phyloP scores from a whole-genome alignment of 208 protist genomes.

The Leishmania aethiopica region DNA sequence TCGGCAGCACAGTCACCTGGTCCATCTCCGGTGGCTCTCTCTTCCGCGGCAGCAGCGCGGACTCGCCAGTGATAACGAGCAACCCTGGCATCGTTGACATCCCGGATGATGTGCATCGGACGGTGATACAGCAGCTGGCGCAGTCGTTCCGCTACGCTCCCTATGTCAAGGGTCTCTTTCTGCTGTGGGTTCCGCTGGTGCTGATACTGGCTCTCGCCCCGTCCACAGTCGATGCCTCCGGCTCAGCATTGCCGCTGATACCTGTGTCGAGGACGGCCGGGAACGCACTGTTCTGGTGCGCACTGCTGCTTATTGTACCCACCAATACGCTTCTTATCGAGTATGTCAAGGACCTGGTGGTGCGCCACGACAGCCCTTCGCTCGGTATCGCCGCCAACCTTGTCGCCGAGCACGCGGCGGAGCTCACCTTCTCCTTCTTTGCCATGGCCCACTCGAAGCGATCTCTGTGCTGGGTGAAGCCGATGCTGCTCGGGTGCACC shows the following conservation, averaged over 20 bases:
- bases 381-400: slow-evolving; percentile 61
- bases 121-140: slow-evolving; percentile 17
- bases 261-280: slow-evolving; percentile 1
- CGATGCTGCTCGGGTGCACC: slow-evolving; percentile 61
- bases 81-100: slow-evolving; percentile 44
- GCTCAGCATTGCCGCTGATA: not conserved
- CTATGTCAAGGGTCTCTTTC: slow-evolving; percentile 31
- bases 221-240: not conserved
- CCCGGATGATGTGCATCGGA: slow-evolving; percentile 28
- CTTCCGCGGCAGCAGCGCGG: not conserved
- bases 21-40: not conserved
- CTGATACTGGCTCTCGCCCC: slow-evolving; percentile 6
- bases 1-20: not conserved
- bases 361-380: slow-evolving; percentile 36
- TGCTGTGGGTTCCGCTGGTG: slow-evolving; percentile 28
- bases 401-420: slow-evolving; percentile 61
- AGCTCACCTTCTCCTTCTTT: slow-evolving; percentile 54
- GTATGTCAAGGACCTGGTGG: slow-evolving; percentile 68
- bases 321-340: slow-evolving; percentile 37
- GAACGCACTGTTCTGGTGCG: slow-evolving; percentile 27
- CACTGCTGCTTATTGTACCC: slow-evolving; percentile 39
- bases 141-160: slow-evolving; percentile 28
- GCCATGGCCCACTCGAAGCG: slow-evolving; percentile 35
- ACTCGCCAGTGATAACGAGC: slow-evolving; percentile 4
- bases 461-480: slow-evolving; percentile 59